Evolutionary conservation across 208 protist genomes (phyloP), one percentile per base, ranked within the genome.

Genomic region (Wallacemonas sp.): DNA sequence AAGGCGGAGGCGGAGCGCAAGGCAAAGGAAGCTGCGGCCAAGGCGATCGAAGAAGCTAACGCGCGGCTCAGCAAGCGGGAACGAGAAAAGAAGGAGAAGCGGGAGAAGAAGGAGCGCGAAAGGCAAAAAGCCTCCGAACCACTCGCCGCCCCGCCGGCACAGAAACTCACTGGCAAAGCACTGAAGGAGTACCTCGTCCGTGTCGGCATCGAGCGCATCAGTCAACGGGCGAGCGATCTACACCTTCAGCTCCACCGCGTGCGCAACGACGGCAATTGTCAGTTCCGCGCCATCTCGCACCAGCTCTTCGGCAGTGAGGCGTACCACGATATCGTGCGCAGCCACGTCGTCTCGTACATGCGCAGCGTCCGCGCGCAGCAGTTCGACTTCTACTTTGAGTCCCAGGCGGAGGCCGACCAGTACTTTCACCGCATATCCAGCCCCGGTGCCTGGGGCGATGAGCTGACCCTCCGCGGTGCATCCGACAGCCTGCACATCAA

Each of bases 221-320:
- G 79, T 33, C 54, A 80, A 32, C 89, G 89, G 8, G 48, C 91
- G 8, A 75, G 71, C 52, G 70, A 87, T 29, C 67, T 95, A 21
- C 63, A 78, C 41, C 74, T 95, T 15, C 50, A 76, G 17, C 53
- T 83, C 21, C 70, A 83, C 58, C 74, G 66, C 46, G 76, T 95
- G 19, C 78, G 79, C 29, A 81, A 90, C 70, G 91, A 96, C 64
- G 91, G 91, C 38, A 96, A 96, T 68, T 96, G 91, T 58, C 89
- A 94, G 62, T 96, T 96, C 68, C 80, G 88, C 34, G 81, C 88
- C 57, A 79, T 96, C 66, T 73, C 88, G 1, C 83, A 93, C n/a
- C 91, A 96, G 58, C 67, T 96, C 27, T 76, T 92, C 19, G 84
- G 91, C 42, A 81, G 83, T 26, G 80, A 96, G 70, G 70, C 85